phyloP scores from a whole-genome alignment of 2,329 filamentous ascomycete species.

The Colletotrichum liriopes region DNA sequence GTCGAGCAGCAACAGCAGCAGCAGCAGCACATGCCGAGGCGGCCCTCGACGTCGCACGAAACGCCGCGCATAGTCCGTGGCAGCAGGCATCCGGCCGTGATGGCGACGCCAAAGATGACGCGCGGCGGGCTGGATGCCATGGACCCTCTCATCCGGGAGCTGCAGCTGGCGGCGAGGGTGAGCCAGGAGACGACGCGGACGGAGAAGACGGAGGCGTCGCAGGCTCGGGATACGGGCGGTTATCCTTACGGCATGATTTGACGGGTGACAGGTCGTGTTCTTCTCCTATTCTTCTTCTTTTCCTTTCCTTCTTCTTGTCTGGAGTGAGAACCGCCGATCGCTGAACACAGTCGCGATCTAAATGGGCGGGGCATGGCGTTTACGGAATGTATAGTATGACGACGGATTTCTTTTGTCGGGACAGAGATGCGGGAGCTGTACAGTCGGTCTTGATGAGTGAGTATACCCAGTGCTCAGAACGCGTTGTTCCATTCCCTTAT shows the following conservation, averaged over 20 bases:
- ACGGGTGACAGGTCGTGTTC: neutral
- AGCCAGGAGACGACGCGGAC: conserved; percentile 38
- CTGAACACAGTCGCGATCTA: neutral
- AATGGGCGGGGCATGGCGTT: neutral
- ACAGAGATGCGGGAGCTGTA: neutral
- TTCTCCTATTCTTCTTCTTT: neutral
- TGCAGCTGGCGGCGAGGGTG: conserved; percentile 46
- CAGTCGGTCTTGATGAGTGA: conserved; percentile 1
- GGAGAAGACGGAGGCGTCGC: conserved; percentile 15
- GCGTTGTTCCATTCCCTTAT: neutral
- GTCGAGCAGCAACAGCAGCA: neutral
- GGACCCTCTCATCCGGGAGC: conserved; percentile 63
- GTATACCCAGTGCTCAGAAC: conserved; percentile 5
- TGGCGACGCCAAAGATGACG: conserved; percentile 10
- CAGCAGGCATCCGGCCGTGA: conserved; percentile 2
- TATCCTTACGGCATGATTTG: conserved; percentile 37
- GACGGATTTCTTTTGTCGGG: conserved; percentile 17
- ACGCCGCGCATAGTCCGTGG: neutral
- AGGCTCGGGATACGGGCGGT: conserved; percentile 13
- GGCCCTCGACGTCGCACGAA: conserved; percentile 30
- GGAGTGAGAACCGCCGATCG: neutral
- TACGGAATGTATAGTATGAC: neutral
- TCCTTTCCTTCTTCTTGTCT: neutral
- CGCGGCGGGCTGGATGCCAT: conserved; percentile 55
- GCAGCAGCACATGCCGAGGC: conserved; percentile 3